A percentile compares a stretch with the other conserved stretches of the same genome.
Conservation (phyloP, 2,329 filamentous ascomycete genomes). For the Neonectria neomacrospora region DNA sequence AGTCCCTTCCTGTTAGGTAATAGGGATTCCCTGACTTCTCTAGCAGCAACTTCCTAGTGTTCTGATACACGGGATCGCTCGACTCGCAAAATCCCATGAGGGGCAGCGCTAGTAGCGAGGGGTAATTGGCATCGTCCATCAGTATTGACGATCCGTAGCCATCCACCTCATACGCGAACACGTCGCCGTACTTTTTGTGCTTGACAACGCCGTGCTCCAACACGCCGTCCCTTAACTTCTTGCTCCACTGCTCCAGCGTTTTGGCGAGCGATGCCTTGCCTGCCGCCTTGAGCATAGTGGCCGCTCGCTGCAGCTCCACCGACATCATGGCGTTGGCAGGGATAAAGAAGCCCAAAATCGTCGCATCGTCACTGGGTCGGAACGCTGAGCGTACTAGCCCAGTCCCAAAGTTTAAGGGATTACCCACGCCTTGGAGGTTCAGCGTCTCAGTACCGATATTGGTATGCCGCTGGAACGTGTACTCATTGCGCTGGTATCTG, state of each 20-base stretch:
- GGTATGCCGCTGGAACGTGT: constrained; percentile 87
- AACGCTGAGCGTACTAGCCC: constrained; percentile 92
- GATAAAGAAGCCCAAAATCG: constrained; percentile 93
- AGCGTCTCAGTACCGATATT: constrained; percentile 90
- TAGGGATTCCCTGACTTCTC: constrained; percentile 86
- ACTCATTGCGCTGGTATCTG: constrained; percentile 76
- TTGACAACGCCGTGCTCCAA: constrained; percentile 85
- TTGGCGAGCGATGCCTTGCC: constrained; percentile 65
- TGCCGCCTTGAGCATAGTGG: constrained; percentile 72
- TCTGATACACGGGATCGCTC: constrained; percentile 80
- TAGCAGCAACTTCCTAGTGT: constrained; percentile 84
- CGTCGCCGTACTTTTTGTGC: constrained; percentile 78
- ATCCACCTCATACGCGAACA: constrained; percentile 90
- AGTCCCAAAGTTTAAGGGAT: constrained; percentile 86
- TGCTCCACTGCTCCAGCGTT: constrained; percentile 67
- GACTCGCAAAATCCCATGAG: constrained; percentile 78
- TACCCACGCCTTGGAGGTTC: constrained; percentile 83
- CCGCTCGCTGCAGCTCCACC: constrained; percentile 82
- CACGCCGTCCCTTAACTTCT: constrained; percentile 78
- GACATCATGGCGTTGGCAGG: constrained; percentile 97
- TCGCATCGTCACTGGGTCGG: constrained; percentile 93
- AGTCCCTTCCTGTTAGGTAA: constrained; percentile 79
- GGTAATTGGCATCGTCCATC: constrained; percentile 92
- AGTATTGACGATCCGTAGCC: constrained; percentile 84
- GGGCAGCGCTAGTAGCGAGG: constrained; percentile 81